Evolutionary conservation across 441 rosid species (phyloP).

Genomic region (Croton laevigatus): DNA sequence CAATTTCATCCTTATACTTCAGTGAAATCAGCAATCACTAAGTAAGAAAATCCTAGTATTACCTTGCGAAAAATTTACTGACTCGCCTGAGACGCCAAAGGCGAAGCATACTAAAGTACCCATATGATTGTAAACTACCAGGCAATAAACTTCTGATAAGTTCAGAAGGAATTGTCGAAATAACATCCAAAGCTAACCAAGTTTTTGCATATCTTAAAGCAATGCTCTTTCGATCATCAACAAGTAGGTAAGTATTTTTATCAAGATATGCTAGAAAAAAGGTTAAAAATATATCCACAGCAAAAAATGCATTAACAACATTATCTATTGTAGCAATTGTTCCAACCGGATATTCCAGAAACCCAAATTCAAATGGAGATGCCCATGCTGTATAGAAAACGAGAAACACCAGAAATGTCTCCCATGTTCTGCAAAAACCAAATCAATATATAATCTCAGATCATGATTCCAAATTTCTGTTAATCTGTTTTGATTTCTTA

Average conservation of each 20-base stretch:
- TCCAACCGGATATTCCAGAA: constrained; percentile 39
- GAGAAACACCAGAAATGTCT: constrained; percentile 57
- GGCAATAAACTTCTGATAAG: constrained; percentile 47
- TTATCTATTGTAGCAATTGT: constrained; percentile 56
- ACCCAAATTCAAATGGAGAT: constrained; percentile 85
- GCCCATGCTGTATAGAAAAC: constrained; percentile 93
- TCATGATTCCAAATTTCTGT: background rate
- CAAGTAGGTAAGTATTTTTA: constrained; percentile 54
- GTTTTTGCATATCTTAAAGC: constrained; percentile 54
- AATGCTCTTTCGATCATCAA: constrained; percentile 58
- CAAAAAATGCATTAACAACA: constrained; percentile 59
- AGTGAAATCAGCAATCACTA: background rate
- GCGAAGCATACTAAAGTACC: constrained; percentile 72
- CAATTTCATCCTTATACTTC: too few species aligned
- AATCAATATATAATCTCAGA: background rate
- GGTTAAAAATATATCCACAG: constrained; percentile 65
- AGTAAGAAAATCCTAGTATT: constrained; percentile 4
- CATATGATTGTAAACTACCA: constrained; percentile 47
- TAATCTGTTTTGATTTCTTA: too few species aligned
- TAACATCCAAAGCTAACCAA: constrained; percentile 62
- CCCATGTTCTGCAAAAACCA: constrained; percentile 58
- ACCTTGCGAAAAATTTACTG: constrained; percentile 66
- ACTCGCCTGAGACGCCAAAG: constrained; percentile 95
- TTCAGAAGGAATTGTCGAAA: constrained; percentile 77
- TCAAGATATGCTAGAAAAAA: constrained; percentile 87